A percentile compares a stretch with the other conserved stretches of the same genome.
phyloP scores from a whole-genome alignment of 495 filamentous ascomycete genomes.

The Tuber brumale region DNA sequence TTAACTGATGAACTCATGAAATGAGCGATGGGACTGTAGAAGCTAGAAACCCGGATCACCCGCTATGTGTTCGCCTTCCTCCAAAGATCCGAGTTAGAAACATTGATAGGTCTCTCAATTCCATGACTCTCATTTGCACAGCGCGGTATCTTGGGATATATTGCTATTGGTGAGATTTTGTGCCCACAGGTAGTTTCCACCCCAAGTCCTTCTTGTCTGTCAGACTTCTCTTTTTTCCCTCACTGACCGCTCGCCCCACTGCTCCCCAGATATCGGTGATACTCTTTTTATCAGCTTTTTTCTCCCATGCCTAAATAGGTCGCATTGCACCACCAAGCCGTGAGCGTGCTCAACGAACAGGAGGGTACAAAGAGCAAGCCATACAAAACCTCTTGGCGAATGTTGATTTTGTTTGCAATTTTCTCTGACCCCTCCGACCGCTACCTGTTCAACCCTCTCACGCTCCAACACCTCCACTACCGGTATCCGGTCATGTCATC shows the following conservation, averaged over 20 bases:
- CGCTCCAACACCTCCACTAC: background rate
- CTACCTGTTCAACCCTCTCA: background rate
- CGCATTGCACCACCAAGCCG: no score
- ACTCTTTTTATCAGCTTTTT: background rate
- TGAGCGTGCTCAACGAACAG: no score
- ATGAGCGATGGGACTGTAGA: background rate
- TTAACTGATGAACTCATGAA: background rate
- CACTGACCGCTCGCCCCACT: background rate
- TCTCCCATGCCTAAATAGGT: background rate
- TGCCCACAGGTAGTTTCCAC: background rate
- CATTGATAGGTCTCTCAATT: background rate
- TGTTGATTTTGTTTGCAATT: background rate
- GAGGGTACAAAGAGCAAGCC: background rate
- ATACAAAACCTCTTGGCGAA: background rate
- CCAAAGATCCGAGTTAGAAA: background rate
- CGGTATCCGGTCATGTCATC: background rate
- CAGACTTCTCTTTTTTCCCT: background rate
- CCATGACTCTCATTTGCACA: background rate
- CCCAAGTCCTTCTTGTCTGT: background rate
- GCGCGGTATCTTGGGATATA: background rate
- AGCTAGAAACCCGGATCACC: background rate
- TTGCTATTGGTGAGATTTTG: background rate
- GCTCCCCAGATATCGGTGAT: background rate
- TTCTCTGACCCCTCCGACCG: background rate
- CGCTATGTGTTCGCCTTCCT: background rate